These are phyloP conservation scores for Fusarium coffeatum DNA, from an alignment of 2,329 filamentous ascomycete genomes.

Conservation along the genomic window DNA sequence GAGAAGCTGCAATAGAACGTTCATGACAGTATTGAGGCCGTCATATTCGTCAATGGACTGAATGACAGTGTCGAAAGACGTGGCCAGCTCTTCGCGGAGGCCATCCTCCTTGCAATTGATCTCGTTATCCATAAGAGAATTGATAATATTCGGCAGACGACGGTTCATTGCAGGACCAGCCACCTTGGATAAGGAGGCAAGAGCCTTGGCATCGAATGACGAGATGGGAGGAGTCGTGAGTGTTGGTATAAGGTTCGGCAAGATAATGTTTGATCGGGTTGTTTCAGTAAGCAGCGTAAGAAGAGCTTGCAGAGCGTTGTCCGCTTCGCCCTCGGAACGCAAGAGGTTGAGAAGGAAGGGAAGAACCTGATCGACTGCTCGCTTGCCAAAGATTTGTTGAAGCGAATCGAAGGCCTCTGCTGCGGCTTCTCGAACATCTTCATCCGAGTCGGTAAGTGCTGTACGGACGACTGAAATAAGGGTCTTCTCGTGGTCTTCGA, in stretches of 20 bases:
- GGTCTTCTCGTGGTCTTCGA: slow-evolving; percentile 95
- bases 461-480: slow-evolving; percentile 94
- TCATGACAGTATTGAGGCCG: slow-evolving; percentile 95
- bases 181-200: slow-evolving; percentile 93
- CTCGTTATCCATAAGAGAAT: slow-evolving; percentile 93
- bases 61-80: slow-evolving; percentile 88
- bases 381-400: slow-evolving; percentile 93
- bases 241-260: slow-evolving; percentile 95
- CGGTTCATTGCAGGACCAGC: slow-evolving; percentile 92
- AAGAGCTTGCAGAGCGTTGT: slow-evolving; percentile 91
- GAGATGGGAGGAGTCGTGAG: slow-evolving; percentile 91
- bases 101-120: slow-evolving; percentile 80
- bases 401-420: slow-evolving; percentile 97
- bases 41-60: slow-evolving; percentile 95
- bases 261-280: slow-evolving; percentile 92
- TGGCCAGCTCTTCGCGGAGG: slow-evolving; percentile 77
- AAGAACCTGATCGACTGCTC: slow-evolving; percentile 92
- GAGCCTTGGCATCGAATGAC: slow-evolving; percentile 91
- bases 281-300: slow-evolving; percentile 94
- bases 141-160: slow-evolving; percentile 88
- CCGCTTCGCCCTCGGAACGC: slow-evolving; percentile 84
- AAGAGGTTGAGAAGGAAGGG: slow-evolving; percentile 92
- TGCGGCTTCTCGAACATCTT: slow-evolving; percentile 92
- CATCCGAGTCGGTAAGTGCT: slow-evolving; percentile 88
- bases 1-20: slow-evolving; percentile 84